Base-by-base conservation (phyloP, 768 basidiomycete species). In the Aureoboletus auriporus region DNA sequence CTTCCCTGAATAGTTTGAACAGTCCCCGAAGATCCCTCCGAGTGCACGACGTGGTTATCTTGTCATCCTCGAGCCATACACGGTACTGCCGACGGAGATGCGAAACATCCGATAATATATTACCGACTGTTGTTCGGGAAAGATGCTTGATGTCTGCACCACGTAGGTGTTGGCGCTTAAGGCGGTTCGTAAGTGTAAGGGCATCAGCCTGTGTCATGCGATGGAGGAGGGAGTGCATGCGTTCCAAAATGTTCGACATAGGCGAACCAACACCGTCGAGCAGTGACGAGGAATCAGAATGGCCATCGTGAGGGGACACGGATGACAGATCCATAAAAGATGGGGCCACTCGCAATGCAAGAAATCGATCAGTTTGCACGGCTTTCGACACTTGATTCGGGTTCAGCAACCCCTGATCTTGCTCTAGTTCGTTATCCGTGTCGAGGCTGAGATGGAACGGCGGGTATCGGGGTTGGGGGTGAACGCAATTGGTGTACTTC, bases 161-260 rank as follows among this genome's bases (percentile, higher is more conserved):
- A 50, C 79, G 79, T 16, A 98, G 75, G 58, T 93, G 82, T 57
- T 97, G 94, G 47, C 93, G 85, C 67, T 91, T 94, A 26, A 98
- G 73, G 26, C 96, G 84, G 54, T 88, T 89, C 29, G 90, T 91
- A 36, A 98, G 73, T 2, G 91, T 93, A 17, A 86, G 74, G 2
- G 94, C 85, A 56, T 98, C 94, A 1, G 93, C 85, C 53, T 87
- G 73, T 36, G 74, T 70, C 46, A 90, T 69, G 31, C 81, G 79
- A 26, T 75, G 72, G 49, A 93, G 75, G 4, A 98, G 70, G 26
- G 75, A 71, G 23, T 73, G 65, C 40, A 87, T 71, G 49, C 88
- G 82, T 35, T 87, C 84, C 29, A 89, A 62, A 42, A 89, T 68
- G 11, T 68, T 60, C 23, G 81, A 74, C 28, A 89, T 68, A 1